Evolutionary conservation across 169 alveolate species (phyloP).

Genomic region (Plasmodium ovale): DNA sequence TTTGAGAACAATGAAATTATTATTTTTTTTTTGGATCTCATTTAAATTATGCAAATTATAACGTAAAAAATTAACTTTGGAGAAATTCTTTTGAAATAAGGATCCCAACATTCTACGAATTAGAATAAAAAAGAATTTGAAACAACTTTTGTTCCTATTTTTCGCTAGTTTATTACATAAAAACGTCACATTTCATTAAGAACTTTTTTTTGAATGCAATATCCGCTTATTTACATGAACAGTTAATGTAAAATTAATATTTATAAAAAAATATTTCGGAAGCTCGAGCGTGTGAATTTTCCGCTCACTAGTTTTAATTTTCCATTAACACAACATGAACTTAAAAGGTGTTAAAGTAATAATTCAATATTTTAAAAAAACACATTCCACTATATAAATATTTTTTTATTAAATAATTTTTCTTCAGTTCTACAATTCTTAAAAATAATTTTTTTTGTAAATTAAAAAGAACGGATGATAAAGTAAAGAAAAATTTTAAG

Average conservation of each 20-base stretch:
- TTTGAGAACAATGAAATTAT: constrained; percentile 10
- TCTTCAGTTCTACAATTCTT: neutral
- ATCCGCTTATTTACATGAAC: neutral
- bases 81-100: constrained; percentile 11
- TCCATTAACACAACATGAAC: constrained; percentile 5
- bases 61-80: neutral
- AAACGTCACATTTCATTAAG: constrained; percentile 5
- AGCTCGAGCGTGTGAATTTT: constrained; percentile 15
- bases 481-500: neutral
- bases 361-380: neutral
- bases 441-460: neutral
- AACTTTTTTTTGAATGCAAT: constrained; percentile 8
- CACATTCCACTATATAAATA: neutral
- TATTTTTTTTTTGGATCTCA: constrained; percentile 4
- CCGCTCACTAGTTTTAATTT: constrained; percentile 30
- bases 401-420: too few relatives aligned
- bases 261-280: constrained; percentile 6
- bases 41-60: constrained; percentile 13
- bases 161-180: neutral
- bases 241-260: constrained; percentile 3
- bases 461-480: neutral
- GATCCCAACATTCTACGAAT: neutral
- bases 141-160: neutral
- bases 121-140: neutral
- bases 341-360: neutral